Evolutionary conservation across 2,329 filamentous ascomycete species (phyloP), one percentile per base, ranked within the genome.

Genomic region (Geosmithia morbida): DNA sequence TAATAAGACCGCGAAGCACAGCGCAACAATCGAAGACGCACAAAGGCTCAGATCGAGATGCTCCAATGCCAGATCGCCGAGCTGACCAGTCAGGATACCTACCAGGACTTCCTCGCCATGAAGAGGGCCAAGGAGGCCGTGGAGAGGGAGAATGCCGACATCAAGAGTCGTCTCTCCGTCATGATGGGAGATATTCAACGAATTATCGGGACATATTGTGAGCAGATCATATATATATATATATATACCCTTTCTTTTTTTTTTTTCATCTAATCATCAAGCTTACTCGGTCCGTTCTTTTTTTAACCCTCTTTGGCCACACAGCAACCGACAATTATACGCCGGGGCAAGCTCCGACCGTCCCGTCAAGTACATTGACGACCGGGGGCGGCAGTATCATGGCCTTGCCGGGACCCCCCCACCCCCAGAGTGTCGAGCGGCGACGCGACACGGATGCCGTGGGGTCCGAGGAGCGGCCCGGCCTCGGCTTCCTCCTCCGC

Each of bases 11-110:
- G 87, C 49, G 86, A 94, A 62, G 87, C 87, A 29, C 87, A 94
- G 61, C 77, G 87, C 45, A 86, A 85, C 40, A 92, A 94, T 50
- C 75, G 87, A 41, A 85, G 90, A 66, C 78, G 87, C 48, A 92
- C 86, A 26, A 87, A 83, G 65, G 77, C 79, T 49, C 83, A 85
- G 61, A 92, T 92, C 54, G 85, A 90, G 59, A 68, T 66, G 7
- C 69, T 92, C 50, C 84, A 92, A 61, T 72, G 71, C 50, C 74
- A 77, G 51, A 88, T 94, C 51, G 71, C 75, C 48, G 84, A 90
- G 51, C 72, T 94, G 54, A 85, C 85, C 49, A 82, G 75, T 49
- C 83, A 87, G 64, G 81, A 89, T 61, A 86, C 87, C 0, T 89
- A 88, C 56, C 81, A 86, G 59, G 87, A 95, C 59, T 74, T 94